Conservation (phyloP, 192 early-diverging fungal species). For the Spizellomyces sp. region DNA sequence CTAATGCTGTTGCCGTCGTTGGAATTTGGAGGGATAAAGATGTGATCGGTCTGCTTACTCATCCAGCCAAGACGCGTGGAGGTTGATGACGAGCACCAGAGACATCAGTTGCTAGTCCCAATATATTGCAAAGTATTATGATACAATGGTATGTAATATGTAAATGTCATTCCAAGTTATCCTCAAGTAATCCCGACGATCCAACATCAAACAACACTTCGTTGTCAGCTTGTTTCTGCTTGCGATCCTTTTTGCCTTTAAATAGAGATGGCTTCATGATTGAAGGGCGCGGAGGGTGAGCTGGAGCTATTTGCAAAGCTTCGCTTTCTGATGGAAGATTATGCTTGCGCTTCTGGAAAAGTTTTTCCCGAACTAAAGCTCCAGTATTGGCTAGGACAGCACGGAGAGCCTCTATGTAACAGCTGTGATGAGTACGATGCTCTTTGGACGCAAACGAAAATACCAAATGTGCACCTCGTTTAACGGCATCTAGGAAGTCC, state of each 20-base stretch:
- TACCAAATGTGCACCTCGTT: constrained; percentile 54
- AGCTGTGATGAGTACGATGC: constrained; percentile 4
- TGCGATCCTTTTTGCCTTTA: neutral
- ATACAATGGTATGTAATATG: too few species aligned
- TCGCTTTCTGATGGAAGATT: neutral
- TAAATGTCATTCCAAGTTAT: neutral
- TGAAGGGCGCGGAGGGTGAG: neutral
- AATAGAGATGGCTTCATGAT: neutral
- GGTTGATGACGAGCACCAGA: too few species aligned
- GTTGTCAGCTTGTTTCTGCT: neutral
- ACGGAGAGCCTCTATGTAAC: constrained; percentile 42
- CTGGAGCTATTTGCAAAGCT: neutral
- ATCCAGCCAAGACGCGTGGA: too few species aligned
- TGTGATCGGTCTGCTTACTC: too few species aligned
- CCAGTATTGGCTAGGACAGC: constrained; percentile 57
- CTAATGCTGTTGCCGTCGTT: too few species aligned
- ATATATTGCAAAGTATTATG: too few species aligned
- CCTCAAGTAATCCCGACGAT: neutral
- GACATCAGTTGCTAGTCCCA: too few species aligned
- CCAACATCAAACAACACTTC: neutral
- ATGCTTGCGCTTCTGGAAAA: constrained; percentile 46
- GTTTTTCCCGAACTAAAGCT: constrained; percentile 52
- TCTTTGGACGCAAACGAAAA: neutral
- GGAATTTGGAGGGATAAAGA: too few species aligned
- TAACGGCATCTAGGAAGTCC: constrained; percentile 68